These are phyloP conservation scores for Mortierella sp. DNA, from an alignment of 371 early-diverging fungal genomes.

Conservation along the genomic window DNA sequence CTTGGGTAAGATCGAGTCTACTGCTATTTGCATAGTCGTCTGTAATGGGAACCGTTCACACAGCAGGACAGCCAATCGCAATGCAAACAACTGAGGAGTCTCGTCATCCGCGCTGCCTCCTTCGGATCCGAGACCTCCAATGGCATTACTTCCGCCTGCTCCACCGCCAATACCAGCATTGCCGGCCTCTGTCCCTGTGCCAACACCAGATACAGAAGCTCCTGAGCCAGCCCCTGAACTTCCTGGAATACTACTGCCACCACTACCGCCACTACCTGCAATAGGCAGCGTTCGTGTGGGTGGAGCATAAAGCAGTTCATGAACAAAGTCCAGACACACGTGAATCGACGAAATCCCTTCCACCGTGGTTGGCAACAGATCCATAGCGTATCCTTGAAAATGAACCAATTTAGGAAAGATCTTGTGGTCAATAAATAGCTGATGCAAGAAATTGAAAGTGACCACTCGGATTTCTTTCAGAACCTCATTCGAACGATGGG, in stretches of 20 bases:
- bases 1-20: slow-evolving; percentile 30
- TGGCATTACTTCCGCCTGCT: background rate
- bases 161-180: background rate
- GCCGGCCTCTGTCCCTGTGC: background rate
- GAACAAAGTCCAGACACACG: slow-evolving; percentile 62
- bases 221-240: slow-evolving; percentile 1
- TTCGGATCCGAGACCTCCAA: background rate
- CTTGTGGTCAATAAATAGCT: slow-evolving; percentile 65
- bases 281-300: slow-evolving; percentile 13
- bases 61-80: slow-evolving; percentile 33
- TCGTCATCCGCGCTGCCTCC: background rate
- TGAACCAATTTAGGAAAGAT: slow-evolving; percentile 68
- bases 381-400: slow-evolving; percentile 67
- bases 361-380: slow-evolving; percentile 64
- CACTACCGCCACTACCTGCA: background rate
- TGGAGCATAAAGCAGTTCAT: slow-evolving; percentile 61
- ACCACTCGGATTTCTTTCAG: slow-evolving; percentile 55
- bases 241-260: background rate
- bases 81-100: slow-evolving; percentile 34
- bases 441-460: slow-evolving; percentile 66
- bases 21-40: slow-evolving; percentile 34
- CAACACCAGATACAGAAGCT: background rate
- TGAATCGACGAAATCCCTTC: slow-evolving; percentile 65
- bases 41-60: slow-evolving; percentile 40
- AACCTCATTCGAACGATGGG: slow-evolving; percentile 17